Evolutionary conservation across 139 green algal genomes (phyloP), one percentile per base, ranked within the genome.

Genomic region (Dunaliella primolecta): DNA sequence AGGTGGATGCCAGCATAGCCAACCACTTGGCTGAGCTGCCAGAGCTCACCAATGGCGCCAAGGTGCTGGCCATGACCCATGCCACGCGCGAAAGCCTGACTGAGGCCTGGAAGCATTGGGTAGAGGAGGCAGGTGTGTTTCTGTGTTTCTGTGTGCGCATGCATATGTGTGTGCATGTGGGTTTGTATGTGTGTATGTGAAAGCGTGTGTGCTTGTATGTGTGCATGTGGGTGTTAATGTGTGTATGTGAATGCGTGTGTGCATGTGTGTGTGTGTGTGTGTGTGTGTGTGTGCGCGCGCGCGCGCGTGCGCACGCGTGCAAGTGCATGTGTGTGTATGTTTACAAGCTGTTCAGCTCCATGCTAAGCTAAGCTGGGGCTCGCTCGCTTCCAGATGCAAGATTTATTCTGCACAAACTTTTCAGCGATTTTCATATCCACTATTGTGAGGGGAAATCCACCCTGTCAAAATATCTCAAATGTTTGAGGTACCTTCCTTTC

Each of bases 101-200:
- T 32, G 92, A 85, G 33, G 89, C 91, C 0, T 98, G 95, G 95
- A 98, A 97, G 90, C 70, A 81, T 1, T 98, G 94, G 95, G 85
- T 98, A 57, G 89, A 97, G 86, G 89, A 94, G 57, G 86, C 91
- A 80, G 72, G 75, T 86, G n/a, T 82, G 25, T 78, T 3, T 78
- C 15, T 56, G 29, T 75, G 80, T 83, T 34, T 76, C 11, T 83
- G 80, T 83, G 80, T 76, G 37, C 3, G 80, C 33, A 35, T 36
- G 37, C 57, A 20, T 75, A 55, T 35, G 34, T 55, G 77, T 82
- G 77, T 32, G 25, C 46, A 25, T 55, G 77, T 24, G 32, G 3
- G 77, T 82, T 15, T 24, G 33, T 11, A 25, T 55, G 20, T 64
- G 33, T 46, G 77, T 82, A 25, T 64, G 32, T 76, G n/a, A 74